Percentiles rank a stretch among this genome's conserved stretches.
Evolutionary conservation across 495 filamentous ascomycete species (phyloP).

Genomic region (Hypoxylon cercidicola): DNA sequence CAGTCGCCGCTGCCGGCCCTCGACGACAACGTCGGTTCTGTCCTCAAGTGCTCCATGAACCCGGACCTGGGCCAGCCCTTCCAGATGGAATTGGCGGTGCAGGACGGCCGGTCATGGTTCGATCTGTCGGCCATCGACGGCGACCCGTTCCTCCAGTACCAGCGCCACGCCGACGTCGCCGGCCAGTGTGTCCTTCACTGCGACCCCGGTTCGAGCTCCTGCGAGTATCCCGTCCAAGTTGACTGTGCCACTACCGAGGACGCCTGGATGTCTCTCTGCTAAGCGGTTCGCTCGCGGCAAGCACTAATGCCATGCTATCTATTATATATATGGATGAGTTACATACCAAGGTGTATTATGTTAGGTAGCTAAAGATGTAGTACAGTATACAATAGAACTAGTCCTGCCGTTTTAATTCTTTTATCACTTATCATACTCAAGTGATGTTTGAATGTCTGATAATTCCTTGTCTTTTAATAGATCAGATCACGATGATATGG

Average conservation of each 20-base stretch:
- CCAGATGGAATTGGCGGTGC: slow-evolving; percentile 33
- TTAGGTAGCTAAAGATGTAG: not conserved
- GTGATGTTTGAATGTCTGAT: too few species aligned
- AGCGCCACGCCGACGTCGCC: slow-evolving; percentile 32
- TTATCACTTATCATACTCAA: not conserved
- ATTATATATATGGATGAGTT: not conserved
- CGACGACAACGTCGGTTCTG: slow-evolving; percentile 32
- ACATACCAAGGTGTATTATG: not conserved
- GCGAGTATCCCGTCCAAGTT: slow-evolving; percentile 27
- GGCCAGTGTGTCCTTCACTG: slow-evolving; percentile 34
- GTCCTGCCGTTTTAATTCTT: not conserved
- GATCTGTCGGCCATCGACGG: slow-evolving; percentile 33
- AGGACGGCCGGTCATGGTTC: slow-evolving; percentile 27
- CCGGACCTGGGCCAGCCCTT: slow-evolving; percentile 2
- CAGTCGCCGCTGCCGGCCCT: slow-evolving; percentile 24
- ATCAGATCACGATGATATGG: too few species aligned
- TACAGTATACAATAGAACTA: not conserved
- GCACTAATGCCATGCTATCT: too few species aligned
- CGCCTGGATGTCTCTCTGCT: slow-evolving; percentile 22
- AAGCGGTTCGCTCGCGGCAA: not conserved
- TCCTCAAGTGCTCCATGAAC: slow-evolving; percentile 28
- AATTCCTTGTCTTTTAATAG: too few species aligned
- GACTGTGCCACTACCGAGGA: slow-evolving; percentile 16
- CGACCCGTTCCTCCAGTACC: slow-evolving; percentile 23
- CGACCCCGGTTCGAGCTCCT: slow-evolving; percentile 1